Conservation (phyloP, 306 rosid species). For the Castanea mollissima region DNA sequence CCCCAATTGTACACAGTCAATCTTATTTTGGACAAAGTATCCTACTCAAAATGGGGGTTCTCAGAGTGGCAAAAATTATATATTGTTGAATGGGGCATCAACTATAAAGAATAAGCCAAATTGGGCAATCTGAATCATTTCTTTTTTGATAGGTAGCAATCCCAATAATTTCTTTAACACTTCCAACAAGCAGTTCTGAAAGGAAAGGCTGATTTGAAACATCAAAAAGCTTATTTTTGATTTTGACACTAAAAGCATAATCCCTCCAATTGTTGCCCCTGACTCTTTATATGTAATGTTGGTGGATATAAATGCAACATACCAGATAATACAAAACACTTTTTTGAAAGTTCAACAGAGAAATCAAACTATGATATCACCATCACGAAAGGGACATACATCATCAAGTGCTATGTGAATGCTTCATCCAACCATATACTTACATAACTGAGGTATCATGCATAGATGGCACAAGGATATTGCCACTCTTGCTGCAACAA, state of each 20-base stretch:
- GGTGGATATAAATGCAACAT: not conserved
- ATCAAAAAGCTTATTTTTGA: no score
- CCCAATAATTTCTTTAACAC: no score
- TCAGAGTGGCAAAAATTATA: no score
- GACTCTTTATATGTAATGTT: not conserved
- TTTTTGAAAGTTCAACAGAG: not conserved
- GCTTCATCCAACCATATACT: slow-evolving; percentile 30
- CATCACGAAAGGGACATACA: not conserved
- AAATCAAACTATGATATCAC: not conserved
- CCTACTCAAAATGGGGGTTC: no score
- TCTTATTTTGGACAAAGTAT: no score
- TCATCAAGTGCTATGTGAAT: not conserved
- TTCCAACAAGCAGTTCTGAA: no score
- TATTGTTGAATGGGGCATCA: no score
- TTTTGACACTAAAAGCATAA: not conserved
- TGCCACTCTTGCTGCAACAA: slow-evolving; percentile 67
- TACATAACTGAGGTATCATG: slow-evolving; percentile 90
- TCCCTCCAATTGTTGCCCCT: not conserved
- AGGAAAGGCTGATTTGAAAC: no score
- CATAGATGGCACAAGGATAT: slow-evolving; percentile 54
- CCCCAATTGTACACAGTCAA: no score
- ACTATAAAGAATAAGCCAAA: no score
- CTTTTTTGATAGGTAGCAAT: no score
- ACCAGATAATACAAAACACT: not conserved
- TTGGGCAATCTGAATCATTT: no score